These are phyloP conservation scores for Pythium rhizo-oryzae DNA, from an alignment of 352 stramenopile species.

Conservation along the genomic window DNA sequence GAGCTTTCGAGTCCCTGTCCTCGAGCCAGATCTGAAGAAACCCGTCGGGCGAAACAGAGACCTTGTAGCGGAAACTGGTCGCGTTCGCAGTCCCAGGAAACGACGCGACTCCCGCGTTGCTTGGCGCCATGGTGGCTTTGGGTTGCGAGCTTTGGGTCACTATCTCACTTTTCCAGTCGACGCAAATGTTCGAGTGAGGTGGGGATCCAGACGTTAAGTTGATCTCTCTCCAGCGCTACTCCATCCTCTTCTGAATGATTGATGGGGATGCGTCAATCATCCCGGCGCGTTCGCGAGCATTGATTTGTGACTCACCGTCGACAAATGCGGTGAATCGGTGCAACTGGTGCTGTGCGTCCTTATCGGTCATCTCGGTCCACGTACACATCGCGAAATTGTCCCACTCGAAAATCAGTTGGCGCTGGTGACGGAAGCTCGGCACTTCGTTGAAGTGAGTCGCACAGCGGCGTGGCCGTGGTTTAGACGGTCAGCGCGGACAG, in stretches of 20 bases:
- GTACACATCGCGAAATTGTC: constrained; percentile 3
- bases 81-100: neutral
- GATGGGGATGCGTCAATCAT: no score
- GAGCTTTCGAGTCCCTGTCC: neutral
- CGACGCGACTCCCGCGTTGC: neutral
- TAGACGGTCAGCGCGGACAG: no score
- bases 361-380: neutral
- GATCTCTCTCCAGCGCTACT: no score
- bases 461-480: constrained; percentile 4
- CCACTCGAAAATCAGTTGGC: neutral
- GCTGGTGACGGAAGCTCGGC: neutral
- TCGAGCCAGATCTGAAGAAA: neutral
- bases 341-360: neutral
- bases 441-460: neutral
- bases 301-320: no score
- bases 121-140: no score
- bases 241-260: no score
- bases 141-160: neutral
- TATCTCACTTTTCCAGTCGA: no score
- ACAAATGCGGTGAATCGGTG: no score
- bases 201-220: no score
- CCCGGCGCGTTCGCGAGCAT: no score
- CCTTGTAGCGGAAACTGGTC: neutral
- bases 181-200: no score
- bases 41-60: neutral